Conservation (phyloP, 1,284 basidiomycete species). For the Phlebopus sp. region DNA sequence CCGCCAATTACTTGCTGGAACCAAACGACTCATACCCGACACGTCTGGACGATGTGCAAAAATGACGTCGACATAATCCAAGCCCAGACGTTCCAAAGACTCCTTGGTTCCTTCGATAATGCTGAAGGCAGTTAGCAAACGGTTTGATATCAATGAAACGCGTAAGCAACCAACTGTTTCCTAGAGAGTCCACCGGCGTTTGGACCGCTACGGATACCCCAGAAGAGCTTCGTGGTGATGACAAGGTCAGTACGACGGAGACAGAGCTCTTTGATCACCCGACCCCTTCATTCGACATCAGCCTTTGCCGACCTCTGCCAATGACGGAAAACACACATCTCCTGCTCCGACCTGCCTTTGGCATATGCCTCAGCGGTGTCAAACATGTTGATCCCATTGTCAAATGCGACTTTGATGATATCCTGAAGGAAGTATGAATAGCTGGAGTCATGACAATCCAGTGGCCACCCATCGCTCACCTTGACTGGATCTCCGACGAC, state of each 20-base stretch:
- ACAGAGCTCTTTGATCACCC: conserved; percentile 65
- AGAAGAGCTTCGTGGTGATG: conserved; percentile 60
- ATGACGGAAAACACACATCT: conserved; percentile 29
- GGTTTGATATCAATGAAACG: neutral
- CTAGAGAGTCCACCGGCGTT: conserved; percentile 55
- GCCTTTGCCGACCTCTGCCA: neutral
- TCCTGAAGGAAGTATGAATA: conserved; percentile 25
- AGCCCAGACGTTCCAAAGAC: conserved; percentile 54
- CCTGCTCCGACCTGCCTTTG: conserved; percentile 46
- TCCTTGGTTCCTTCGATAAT: conserved; percentile 63
- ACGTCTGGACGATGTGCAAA: conserved; percentile 54
- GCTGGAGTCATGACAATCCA: neutral
- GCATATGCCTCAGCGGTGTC: conserved; percentile 64
- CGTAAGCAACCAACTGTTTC: conserved; percentile 52
- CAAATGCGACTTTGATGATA: conserved; percentile 43
- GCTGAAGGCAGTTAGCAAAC: conserved; percentile 24
- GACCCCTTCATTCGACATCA: conserved; percentile 44
- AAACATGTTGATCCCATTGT: conserved; percentile 50
- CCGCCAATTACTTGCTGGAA: neutral
- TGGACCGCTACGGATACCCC: conserved; percentile 46
- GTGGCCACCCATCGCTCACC: conserved; percentile 16
- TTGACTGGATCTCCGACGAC: conserved; percentile 50
- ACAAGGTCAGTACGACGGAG: conserved; percentile 62
- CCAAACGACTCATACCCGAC: conserved; percentile 25
- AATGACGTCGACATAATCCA: conserved; percentile 63